These are phyloP conservation scores for Magnaporthiopsis incrustans DNA, from an alignment of 2,329 filamentous ascomycete genomes.

Conservation along the genomic window DNA sequence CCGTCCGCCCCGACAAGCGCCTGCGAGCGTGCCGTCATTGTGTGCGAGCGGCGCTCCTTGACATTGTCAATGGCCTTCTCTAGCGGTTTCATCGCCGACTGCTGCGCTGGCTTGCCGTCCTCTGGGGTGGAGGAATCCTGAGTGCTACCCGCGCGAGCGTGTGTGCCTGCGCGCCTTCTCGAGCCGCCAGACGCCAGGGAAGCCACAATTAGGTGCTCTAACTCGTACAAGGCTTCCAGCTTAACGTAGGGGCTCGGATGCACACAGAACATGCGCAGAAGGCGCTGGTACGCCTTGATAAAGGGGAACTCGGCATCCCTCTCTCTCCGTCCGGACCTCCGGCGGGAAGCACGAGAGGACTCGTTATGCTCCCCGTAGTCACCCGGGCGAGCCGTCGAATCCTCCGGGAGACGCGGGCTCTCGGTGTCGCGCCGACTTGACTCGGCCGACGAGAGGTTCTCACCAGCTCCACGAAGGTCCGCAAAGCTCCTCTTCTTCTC, in stretches of 20 bases:
- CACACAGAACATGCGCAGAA: conserved; percentile 80
- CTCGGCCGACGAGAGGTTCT: conserved; percentile 20
- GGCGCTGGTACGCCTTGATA: conserved; percentile 66
- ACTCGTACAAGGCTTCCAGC: conserved; percentile 71
- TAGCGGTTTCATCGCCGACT: conserved; percentile 33
- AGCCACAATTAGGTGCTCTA: conserved; percentile 73
- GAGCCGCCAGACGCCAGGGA: conserved; percentile 54
- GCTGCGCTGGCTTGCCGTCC: conserved; percentile 3
- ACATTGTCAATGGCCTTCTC: conserved; percentile 64
- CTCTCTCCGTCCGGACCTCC: conserved; percentile 23
- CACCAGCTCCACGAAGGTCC: conserved; percentile 48
- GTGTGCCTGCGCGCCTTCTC: conserved; percentile 24
- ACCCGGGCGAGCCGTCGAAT: conserved; percentile 14
- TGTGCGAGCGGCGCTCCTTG: conserved; percentile 58
- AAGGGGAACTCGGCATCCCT: conserved; percentile 62
- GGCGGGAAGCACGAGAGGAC: neutral
- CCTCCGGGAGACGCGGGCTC: neutral
- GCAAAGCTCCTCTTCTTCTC: conserved; percentile 64
- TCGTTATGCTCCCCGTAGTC: conserved; percentile 8
- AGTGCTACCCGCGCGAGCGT: conserved; percentile 18
- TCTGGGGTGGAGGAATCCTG: conserved; percentile 8
- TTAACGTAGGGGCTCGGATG: conserved; percentile 85
- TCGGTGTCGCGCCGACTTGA: conserved; percentile 12
- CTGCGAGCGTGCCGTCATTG: conserved; percentile 30
- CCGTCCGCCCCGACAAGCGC: neutral